These are phyloP conservation scores for Tulasnella sp. DNA, from an alignment of 768 basidiomycete species.

Conservation along the genomic window DNA sequence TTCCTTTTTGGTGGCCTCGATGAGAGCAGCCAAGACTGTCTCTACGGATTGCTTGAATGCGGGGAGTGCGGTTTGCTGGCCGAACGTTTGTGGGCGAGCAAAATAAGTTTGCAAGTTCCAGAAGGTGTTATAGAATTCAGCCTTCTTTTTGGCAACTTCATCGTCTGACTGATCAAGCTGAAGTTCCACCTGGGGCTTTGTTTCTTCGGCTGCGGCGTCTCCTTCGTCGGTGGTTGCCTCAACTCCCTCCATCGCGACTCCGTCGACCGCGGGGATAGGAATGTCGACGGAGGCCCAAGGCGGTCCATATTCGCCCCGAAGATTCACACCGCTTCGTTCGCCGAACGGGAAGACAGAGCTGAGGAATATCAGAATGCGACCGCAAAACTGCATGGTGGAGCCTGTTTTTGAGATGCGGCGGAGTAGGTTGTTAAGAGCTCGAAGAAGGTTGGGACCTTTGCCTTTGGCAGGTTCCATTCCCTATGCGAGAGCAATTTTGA, in stretches of 20 bases:
- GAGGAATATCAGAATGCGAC: conserved; percentile 81
- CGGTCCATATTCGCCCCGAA: conserved; percentile 82
- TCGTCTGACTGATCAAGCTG: not conserved
- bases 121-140: conserved; percentile 84
- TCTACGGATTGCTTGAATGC: conserved; percentile 68
- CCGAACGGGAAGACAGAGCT: conserved; percentile 82
- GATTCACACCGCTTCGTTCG: conserved; percentile 86
- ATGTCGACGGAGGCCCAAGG: conserved; percentile 48
- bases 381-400: conserved; percentile 79
- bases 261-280: conserved; percentile 36
- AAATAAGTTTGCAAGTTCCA: conserved; percentile 87
- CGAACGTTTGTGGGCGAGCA: conserved; percentile 72
- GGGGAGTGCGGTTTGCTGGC: conserved; percentile 50
- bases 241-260: conserved; percentile 40
- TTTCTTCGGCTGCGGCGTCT: not conserved
- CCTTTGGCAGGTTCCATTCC: conserved; percentile 82
- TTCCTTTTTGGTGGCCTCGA: conserved; percentile 83
- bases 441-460: conserved; percentile 77
- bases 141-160: conserved; percentile 47
- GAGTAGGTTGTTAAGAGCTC: conserved; percentile 82
- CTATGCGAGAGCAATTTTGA: conserved; percentile 29
- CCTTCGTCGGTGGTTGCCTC: conserved; percentile 20
- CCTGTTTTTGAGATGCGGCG: conserved; percentile 83
- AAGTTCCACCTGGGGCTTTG: conserved; percentile 32
- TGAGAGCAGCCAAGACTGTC: conserved; percentile 71